Percentiles rank a stretch among this genome's conserved stretches.
These are phyloP conservation scores for Fusarium albosuccineum DNA, from an alignment of 2,329 filamentous ascomycete genomes.

Conservation along the genomic window DNA sequence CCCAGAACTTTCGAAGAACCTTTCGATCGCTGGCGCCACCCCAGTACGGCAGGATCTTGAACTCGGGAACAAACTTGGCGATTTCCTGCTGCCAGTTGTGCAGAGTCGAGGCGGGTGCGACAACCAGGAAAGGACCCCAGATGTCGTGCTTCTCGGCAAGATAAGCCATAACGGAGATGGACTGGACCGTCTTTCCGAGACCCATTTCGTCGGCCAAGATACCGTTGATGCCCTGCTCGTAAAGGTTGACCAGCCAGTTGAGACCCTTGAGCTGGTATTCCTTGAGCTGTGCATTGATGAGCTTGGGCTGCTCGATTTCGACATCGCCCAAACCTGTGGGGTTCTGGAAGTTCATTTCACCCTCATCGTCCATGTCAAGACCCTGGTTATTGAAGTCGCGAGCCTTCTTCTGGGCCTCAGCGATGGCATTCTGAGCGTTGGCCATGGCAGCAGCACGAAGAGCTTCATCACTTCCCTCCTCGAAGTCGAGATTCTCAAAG, in stretches of 20 bases:
- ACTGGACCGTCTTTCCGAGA: constrained; percentile 98
- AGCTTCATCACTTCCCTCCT: constrained; percentile 89
- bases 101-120: constrained; percentile 93
- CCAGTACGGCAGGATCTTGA: constrained; percentile 98
- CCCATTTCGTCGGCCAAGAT: constrained; percentile 99
- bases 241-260: constrained; percentile 98
- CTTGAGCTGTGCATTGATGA: constrained; percentile 94
- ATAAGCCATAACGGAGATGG: constrained; percentile 99
- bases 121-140: constrained; percentile 97
- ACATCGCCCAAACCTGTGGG: constrained; percentile 94
- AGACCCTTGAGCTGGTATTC: constrained; percentile 99
- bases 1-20: constrained; percentile 98
- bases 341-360: constrained; percentile 99
- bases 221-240: constrained; percentile 99
- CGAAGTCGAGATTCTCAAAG: constrained; percentile 95
- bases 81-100: constrained; percentile 99
- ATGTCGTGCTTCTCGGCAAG: constrained; percentile 97
- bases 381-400: constrained; percentile 89
- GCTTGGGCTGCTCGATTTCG: constrained; percentile 92
- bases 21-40: constrained; percentile 94
- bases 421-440: constrained; percentile 95
- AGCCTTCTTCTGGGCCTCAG: constrained; percentile 93
- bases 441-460: constrained; percentile 89
- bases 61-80: constrained; percentile 89
- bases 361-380: constrained; percentile 83